Evolutionary conservation across 2,329 filamentous ascomycete species (phyloP).

Genomic region (Cryphonectria japonica): DNA sequence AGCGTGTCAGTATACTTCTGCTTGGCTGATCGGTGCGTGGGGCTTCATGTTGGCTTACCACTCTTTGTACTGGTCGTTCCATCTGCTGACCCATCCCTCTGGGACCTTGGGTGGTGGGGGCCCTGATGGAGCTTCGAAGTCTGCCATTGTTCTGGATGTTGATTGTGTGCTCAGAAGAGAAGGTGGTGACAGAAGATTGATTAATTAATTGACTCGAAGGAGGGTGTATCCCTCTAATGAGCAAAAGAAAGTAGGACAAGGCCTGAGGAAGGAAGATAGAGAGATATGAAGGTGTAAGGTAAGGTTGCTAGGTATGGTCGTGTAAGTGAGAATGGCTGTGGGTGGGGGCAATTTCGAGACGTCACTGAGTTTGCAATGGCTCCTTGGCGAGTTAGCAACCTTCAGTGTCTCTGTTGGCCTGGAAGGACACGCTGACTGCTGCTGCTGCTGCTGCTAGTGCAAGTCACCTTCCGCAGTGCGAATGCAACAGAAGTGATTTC

Average conservation of each 20-base stretch:
- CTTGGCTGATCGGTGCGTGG: not conserved
- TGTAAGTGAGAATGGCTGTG: constrained; percentile 14
- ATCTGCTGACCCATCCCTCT: constrained; percentile 83
- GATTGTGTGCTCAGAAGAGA: not conserved
- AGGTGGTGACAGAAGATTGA: not conserved
- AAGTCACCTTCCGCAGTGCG: not conserved
- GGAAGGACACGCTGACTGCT: not conserved
- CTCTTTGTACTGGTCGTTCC: constrained; percentile 86
- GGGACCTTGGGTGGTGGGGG: constrained; percentile 66
- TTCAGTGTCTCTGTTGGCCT: not conserved
- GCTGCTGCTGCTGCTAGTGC: not conserved
- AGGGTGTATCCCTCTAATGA: not conserved
- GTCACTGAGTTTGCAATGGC: constrained; percentile 8
- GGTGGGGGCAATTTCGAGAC: constrained; percentile 25
- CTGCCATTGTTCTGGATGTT: constrained; percentile 49
- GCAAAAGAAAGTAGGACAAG: not conserved
- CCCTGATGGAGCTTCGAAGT: constrained; percentile 57
- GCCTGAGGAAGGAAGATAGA: not conserved
- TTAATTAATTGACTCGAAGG: not conserved
- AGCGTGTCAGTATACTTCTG: constrained; percentile 11
- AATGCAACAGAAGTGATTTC: not conserved
- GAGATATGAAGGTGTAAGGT: not conserved
- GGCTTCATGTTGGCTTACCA: constrained; percentile 48
- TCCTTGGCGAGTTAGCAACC: not conserved
- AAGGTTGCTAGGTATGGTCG: constrained; percentile 1